These are phyloP conservation scores for Elsinoe australis DNA, from an alignment of 2,329 filamentous ascomycete genomes.

Conservation along the genomic window DNA sequence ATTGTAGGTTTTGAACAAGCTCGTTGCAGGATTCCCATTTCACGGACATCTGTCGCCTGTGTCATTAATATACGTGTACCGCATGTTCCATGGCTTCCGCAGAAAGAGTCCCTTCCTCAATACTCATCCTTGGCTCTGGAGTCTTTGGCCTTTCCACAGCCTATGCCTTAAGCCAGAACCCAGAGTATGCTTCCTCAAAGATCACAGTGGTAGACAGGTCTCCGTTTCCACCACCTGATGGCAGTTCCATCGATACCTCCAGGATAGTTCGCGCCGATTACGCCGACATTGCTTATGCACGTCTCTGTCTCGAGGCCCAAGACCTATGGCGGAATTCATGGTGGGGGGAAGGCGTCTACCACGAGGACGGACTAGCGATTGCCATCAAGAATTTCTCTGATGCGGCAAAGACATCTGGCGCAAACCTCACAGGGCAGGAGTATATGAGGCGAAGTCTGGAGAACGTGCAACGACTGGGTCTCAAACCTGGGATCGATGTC, in stretches of 20 bases:
- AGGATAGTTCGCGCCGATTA: constrained; percentile 70
- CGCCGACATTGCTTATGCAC: constrained; percentile 66
- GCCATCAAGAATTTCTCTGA: constrained; percentile 42
- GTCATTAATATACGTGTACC: not conserved
- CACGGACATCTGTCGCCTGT: not conserved
- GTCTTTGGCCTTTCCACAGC: constrained; percentile 59
- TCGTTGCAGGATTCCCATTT: too few species aligned
- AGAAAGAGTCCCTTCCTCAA: constrained; percentile 32
- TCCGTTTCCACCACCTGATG: constrained; percentile 51
- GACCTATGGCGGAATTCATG: constrained; percentile 58
- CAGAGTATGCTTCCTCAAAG: constrained; percentile 42
- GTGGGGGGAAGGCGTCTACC: constrained; percentile 58
- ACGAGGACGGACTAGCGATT: constrained; percentile 60
- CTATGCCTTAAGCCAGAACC: constrained; percentile 58
- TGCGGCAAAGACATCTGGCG: constrained; percentile 35
- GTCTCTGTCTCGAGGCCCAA: constrained; percentile 64
- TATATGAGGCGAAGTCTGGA: constrained; percentile 55
- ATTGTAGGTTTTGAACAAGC: not conserved
- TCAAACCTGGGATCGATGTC: constrained; percentile 30
- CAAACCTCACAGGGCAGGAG: constrained; percentile 31
- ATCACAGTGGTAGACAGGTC: constrained; percentile 54
- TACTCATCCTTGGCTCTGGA: constrained; percentile 45
- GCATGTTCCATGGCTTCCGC: not conserved
- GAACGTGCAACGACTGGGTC: constrained; percentile 51
- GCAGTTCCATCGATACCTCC: constrained; percentile 46